Base-by-base conservation (phyloP, 2,329 filamentous ascomycete species). In the Xylaria sp. region DNA sequence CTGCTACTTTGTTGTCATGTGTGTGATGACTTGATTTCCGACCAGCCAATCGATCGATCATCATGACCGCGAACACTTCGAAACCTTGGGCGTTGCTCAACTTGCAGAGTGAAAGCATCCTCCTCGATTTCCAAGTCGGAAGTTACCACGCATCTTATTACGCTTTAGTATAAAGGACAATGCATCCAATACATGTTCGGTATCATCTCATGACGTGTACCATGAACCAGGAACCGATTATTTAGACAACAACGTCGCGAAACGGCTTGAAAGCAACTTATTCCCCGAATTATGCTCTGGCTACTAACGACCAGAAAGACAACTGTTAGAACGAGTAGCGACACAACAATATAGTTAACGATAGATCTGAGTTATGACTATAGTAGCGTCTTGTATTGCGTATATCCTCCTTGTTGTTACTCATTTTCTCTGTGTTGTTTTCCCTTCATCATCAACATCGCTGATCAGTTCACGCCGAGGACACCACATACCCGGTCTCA, bases 1-100 rank as follows among this genome's bases (percentile, higher is more conserved):
- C 31, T 49, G 17, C 36, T 31, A 44, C 59, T 36, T 59, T 36
- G 15, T 49, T 26, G 13, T 42, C 61, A 51, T 64, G 31, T 23
- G 17, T 40, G 56, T 57, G 51, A 44, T 49, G 20, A 5, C 23
- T 17, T 17, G 3, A 10, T 33, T 28, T 28, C 38, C 20, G 5
- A 17, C 9, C 17, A 6, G 10, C 60, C 28, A 60, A 58, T 63
- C 26, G 51, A 26, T 42, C 23, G 23, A 26, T 42, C 17, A n/a
- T 26, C 7, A 51, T 36, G 36, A 60, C 51, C 44, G 57, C 9
- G 33, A 61, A 23, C 2, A n/a, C 20, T 67, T 36, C 33, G 31
- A 64, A 49, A 56, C 36, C 4, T 40, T 6, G n/a, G 4, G 5
- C 28, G 23, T 33, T 26, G 2, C 13, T 44, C 26, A 6, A 9